Base-by-base conservation (phyloP, 2,329 filamentous ascomycete species). In the Xylariaceae sp. region DNA sequence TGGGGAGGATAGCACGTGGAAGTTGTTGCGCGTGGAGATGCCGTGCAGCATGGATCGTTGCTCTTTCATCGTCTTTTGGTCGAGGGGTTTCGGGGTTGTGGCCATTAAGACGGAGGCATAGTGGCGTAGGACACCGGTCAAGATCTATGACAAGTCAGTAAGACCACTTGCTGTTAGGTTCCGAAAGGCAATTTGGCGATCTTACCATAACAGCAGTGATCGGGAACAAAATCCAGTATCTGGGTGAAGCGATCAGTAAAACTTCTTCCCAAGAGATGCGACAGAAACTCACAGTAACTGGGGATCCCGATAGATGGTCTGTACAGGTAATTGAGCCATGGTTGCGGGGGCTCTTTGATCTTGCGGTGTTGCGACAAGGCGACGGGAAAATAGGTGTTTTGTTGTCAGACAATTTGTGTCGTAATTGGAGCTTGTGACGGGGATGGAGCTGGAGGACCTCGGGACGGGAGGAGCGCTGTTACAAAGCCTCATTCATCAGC, bases 141-240 rank as follows among this genome's bases (percentile, higher is more conserved):
- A 72, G 55, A 98, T 85, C 85, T 88, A 54, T 16, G 21, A 1
- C 20, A 5, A 29, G 35, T 47, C 23, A 49, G 47, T 35, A 7
- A 20, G 25, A 20, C 20, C 22, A 21, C 7, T 16, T 6, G 42
- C 8, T 16, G 14, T 6, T 16, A 10, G 6, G 29, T 60, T 40
- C 62, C 32, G 39, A 4, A 11, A 6, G 6, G 7, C 8, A 32
- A 17, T 12, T 27, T 23, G 22, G n/a, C 22, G 43, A 29, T 25
- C 48, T 23, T 54, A 88, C 85, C 94, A 98, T 98, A 64, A 98
- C 93, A 60, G 95, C 78, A 37, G 92, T 95, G 67, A 98, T 98
- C 52, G 93, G 93, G 53, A 96, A 85, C 49, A 98, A 78, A 70
- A 98, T 98, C 93, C 93, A 98, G 77, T 96, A 97, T 73, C 93